Evolutionary conservation across 331 rosid species (phyloP).

Genomic region (Prunus yedoensis): DNA sequence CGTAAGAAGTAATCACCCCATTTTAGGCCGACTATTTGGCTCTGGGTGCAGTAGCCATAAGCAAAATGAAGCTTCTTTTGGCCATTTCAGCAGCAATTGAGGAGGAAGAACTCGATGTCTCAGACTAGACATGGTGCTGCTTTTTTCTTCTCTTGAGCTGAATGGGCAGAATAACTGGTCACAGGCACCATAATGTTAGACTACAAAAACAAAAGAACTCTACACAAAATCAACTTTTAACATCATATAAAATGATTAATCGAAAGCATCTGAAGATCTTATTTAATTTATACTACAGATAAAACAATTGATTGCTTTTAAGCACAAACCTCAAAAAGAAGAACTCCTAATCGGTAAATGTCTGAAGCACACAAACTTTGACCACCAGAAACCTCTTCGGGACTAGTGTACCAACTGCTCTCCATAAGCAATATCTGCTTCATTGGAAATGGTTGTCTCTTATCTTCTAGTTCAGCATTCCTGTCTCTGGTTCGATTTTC

Average conservation of each 20-base stretch:
- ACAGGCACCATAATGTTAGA: slow-evolving; percentile 41
- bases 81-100: slow-evolving; percentile 85
- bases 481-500: slow-evolving; percentile 58
- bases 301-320: slow-evolving; percentile 15
- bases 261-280: neutral
- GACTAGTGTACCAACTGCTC: slow-evolving; percentile 86
- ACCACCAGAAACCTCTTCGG: slow-evolving; percentile 69
- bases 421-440: slow-evolving; percentile 80
- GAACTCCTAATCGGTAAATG: slow-evolving; percentile 82
- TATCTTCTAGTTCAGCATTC: slow-evolving; percentile 65
- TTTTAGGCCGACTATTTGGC: slow-evolving; percentile 77
- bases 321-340: slow-evolving; percentile 79
- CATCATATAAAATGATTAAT: neutral
- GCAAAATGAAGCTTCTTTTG: slow-evolving; percentile 97
- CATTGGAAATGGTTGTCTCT: slow-evolving; percentile 86
- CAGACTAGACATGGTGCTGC: slow-evolving; percentile 82
- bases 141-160: slow-evolving; percentile 81
- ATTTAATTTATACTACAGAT: slow-evolving; percentile 24
- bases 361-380: slow-evolving; percentile 84
- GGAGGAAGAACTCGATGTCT: slow-evolving; percentile 99
- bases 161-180: slow-evolving; percentile 85
- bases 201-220: slow-evolving; percentile 22
- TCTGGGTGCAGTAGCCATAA: slow-evolving; percentile 94
- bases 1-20: slow-evolving; percentile 52
- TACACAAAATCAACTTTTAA: slow-evolving; percentile 17